These are phyloP conservation scores for Cyberlindnera sargentensis DNA, from an alignment of 805 yeast genomes.

Conservation along the genomic window DNA sequence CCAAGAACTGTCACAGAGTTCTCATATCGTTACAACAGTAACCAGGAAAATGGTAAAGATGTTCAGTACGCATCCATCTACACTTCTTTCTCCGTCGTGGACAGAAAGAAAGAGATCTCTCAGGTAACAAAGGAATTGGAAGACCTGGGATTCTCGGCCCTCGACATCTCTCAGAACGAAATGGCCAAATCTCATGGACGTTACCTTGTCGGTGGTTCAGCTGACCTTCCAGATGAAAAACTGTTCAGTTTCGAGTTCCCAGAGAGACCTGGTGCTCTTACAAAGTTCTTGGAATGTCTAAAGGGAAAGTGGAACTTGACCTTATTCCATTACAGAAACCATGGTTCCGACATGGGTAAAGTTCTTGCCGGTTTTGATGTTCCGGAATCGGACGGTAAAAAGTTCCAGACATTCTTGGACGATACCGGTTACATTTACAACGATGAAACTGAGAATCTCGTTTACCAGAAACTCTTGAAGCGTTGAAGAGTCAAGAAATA, in stretches of 20 bases:
- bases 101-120: conserved; percentile 65
- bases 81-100: conserved; percentile 78
- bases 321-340: conserved; percentile 93
- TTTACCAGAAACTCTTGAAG: conserved; percentile 73
- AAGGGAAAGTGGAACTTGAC: conserved; percentile 86
- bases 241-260: conserved; percentile 89
- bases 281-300: conserved; percentile 66
- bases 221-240: conserved; percentile 66
- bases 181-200: conserved; percentile 96
- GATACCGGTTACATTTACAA: conserved; percentile 67
- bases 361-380: conserved; percentile 86
- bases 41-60: conserved; percentile 25
- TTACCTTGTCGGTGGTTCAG: conserved; percentile 90
- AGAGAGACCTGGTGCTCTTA: conserved; percentile 92
- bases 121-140: conserved; percentile 54
- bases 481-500: conserved; percentile 8
- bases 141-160: conserved; percentile 61
- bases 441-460: conserved; percentile 81
- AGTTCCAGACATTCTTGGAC: conserved; percentile 61
- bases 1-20: conserved; percentile 95
- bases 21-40: conserved; percentile 67
- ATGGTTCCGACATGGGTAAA: conserved; percentile 92
- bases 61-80: conserved; percentile 62
- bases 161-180: conserved; percentile 86
- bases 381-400: conserved; percentile 60